Evolutionary conservation across 441 rosid genomes (phyloP), one percentile per base, ranked within the genome.

Genomic region (Eutrema salsugineum): DNA sequence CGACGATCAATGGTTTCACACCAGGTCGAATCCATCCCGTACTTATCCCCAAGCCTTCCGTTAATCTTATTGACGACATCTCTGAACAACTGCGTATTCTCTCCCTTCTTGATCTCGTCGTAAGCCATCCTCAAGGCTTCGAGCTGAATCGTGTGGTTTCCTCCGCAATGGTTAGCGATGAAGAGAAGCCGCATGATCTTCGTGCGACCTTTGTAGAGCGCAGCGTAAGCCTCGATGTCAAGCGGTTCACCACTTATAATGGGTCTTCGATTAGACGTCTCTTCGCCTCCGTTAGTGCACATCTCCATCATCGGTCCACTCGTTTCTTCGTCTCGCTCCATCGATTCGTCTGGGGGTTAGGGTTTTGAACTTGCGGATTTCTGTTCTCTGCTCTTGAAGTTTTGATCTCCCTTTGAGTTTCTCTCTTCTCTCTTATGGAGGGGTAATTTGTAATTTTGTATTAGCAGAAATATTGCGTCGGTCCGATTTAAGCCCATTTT

Each of bases 111-210:
- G 76, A 88, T 84, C 81, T 93, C 98, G 14, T 95, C 99, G 66
- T 91, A 91, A 16, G 98, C 98, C 92, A 93, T 91, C 75, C 93
- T 78, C 16, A 95, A 74, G 11, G 98, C 98, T 73, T 91, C 98
- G 42, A 83, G 60, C 82, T 86, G 86, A 89, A 91, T 85, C 82
- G 81, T 15, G 0, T 70, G 78, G 77, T 87, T 91, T 55, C 85
- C 90, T 53, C 74, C 86, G 70, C 93, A 87, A 61, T 81, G 88
- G 51, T 83, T 85, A 8, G 97, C 92, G 66, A 95, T 87, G 80
- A 91, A 95, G 38, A 86, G 69, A 2, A 93, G 89, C 28, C 98
- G 83, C 70, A 82, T 75, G 76, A 92, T 85, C 83, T 92, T 95
- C 38, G 97, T 91, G 17, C 97, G 83, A 36, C 92, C 96, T 16